A percentile compares a stretch with the other conserved stretches of the same genome.
These are phyloP conservation scores for Dendrocalamus latiflorus DNA, from an alignment of 202 grass and related monocot genomes.

Conservation along the genomic window DNA sequence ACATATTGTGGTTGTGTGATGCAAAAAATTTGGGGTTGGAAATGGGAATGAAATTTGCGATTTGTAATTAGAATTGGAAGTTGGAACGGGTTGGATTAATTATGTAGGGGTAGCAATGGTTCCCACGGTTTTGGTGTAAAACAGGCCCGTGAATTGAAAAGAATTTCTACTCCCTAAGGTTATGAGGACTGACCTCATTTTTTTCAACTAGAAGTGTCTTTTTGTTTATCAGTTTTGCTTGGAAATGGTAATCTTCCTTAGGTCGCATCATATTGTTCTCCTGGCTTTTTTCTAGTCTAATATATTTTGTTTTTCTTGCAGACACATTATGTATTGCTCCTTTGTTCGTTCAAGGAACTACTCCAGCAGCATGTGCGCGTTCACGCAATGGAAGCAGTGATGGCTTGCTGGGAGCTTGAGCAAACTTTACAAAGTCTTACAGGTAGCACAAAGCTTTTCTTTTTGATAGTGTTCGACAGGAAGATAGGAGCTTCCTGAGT, in stretches of 20 bases:
- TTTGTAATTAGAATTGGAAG: not conserved
- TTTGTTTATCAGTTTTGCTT: not conserved
- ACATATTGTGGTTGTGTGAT: not conserved
- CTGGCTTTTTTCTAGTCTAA: not conserved
- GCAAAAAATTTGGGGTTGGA: not conserved
- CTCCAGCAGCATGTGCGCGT: slow-evolving; percentile 98
- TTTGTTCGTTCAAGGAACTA: slow-evolving; percentile 94
- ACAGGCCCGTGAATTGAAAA: not conserved
- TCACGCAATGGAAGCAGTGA: slow-evolving; percentile 99
- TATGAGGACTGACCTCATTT: not conserved
- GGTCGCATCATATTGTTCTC: not conserved
- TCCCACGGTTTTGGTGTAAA: not conserved
- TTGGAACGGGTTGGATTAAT: not conserved
- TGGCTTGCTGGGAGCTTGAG: slow-evolving; percentile 99
- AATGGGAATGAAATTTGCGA: not conserved
- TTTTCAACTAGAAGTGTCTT: not conserved
- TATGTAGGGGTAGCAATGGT: not conserved
- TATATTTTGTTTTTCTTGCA: slow-evolving; percentile 27
- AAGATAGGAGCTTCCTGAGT: not conserved
- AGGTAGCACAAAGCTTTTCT: slow-evolving; percentile 40
- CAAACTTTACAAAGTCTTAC: slow-evolving; percentile 93
- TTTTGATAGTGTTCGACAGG: not conserved
- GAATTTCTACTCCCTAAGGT: not conserved
- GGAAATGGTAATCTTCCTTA: not conserved
- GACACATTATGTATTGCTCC: slow-evolving; percentile 90